Percentiles rank a stretch among this genome's conserved stretches.
These are phyloP conservation scores for Prototheca wickerhamii DNA, from an alignment of 163 green algal genomes.

Conservation along the genomic window DNA sequence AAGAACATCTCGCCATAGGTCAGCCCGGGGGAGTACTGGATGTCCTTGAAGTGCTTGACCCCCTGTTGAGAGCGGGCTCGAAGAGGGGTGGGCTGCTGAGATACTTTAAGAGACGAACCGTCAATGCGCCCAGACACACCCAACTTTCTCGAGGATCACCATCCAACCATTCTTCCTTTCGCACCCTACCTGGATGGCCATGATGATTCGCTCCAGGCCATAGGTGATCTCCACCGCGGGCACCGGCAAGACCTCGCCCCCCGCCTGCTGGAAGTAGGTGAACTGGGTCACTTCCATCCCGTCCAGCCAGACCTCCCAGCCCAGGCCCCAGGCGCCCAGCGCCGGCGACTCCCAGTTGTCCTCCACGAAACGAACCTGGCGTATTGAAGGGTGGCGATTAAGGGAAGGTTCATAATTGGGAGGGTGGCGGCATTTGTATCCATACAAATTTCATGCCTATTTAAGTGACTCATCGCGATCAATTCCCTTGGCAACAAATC, in stretches of 20 bases:
- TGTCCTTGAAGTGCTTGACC: constrained; percentile 91
- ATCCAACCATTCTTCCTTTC: constrained; percentile 5
- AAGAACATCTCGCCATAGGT: constrained; percentile 95
- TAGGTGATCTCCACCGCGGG: constrained; percentile 98
- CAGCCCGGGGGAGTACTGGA: constrained; percentile 66
- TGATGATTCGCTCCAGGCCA: constrained; percentile 96
- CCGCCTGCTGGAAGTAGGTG: constrained; percentile 93
- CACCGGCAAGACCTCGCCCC: constrained; percentile 62
- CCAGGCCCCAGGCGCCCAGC: constrained; percentile 91
- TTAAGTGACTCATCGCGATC: no score
- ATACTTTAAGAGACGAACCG: no score
- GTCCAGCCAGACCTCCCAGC: constrained; percentile 97
- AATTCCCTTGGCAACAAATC: no score
- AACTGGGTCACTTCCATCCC: constrained; percentile 97
- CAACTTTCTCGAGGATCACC: background rate
- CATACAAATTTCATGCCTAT: no score
- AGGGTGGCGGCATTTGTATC: no score
- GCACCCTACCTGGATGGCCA: constrained; percentile 69
- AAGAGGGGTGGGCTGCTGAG: no score
- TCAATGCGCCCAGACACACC: no score
- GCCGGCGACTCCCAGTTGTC: constrained; percentile 98
- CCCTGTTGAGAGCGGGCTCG: constrained; percentile 27
- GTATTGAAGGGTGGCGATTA: no score
- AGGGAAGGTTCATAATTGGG: no score
- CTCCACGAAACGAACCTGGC: constrained; percentile 90